Conservation (phyloP, 192 early-diverging fungal species). For the Coemansia sp. region DNA sequence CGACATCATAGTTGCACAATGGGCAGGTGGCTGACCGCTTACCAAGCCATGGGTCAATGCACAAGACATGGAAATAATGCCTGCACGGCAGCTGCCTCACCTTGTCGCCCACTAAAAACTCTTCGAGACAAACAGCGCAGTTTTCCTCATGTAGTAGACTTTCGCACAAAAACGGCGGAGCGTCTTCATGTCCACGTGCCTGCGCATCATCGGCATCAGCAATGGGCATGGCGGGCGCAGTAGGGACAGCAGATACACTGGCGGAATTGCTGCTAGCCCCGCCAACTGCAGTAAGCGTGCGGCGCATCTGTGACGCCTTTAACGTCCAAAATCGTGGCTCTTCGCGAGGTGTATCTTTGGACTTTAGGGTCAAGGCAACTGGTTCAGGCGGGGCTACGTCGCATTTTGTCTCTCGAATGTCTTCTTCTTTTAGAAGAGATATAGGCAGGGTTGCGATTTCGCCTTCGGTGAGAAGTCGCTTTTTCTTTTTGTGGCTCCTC, state of each 20-base stretch:
- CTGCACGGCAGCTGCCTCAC: slow-evolving; percentile 45
- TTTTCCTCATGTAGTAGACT: slow-evolving; percentile 31
- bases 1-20: slow-evolving; percentile 46
- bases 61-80: slow-evolving; percentile 42
- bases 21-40: slow-evolving; percentile 36
- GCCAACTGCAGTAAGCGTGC: not conserved
- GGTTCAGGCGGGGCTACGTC: not conserved
- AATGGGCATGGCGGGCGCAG: not conserved
- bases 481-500: slow-evolving; percentile 1
- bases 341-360: not conserved
- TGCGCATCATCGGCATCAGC: not conserved
- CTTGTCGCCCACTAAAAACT: slow-evolving; percentile 30
- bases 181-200: not conserved
- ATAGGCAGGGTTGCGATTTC: slow-evolving; percentile 20
- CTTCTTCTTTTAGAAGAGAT: slow-evolving; percentile 21
- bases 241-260: not conserved
- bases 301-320: not conserved
- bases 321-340: not conserved
- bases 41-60: slow-evolving; percentile 47
- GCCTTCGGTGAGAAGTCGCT: slow-evolving; percentile 20
- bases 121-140: slow-evolving; percentile 47
- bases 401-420: slow-evolving; percentile 23
- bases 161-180: not conserved
- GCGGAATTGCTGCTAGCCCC: not conserved
- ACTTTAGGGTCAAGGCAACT: not conserved